A percentile compares a stretch with the other conserved stretches of the same genome.
Evolutionary conservation across 2,329 filamentous ascomycete genomes (phyloP).

Genomic region (Aspergillus sp.): DNA sequence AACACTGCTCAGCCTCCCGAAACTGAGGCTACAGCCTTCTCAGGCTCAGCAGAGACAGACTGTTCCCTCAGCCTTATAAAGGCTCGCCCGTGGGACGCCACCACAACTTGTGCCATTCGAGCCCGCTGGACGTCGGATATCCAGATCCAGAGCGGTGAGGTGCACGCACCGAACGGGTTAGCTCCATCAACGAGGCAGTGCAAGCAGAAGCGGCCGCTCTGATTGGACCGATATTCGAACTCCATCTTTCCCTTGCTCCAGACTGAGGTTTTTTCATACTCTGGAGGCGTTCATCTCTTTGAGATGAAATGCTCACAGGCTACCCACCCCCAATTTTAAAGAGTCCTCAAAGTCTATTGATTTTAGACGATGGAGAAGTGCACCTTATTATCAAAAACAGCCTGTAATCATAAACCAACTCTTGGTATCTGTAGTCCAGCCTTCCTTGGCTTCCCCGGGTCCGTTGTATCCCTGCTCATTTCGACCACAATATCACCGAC

Average conservation of each 20-base stretch:
- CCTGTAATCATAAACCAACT: background rate
- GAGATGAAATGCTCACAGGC: background rate
- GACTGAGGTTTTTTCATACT: background rate
- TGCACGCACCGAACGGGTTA: constrained; percentile 16
- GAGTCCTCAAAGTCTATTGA: background rate
- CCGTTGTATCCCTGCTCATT: background rate
- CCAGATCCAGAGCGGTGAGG: constrained; percentile 21
- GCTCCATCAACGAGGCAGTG: constrained; percentile 24
- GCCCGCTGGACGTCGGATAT: background rate
- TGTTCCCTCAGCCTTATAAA: constrained; percentile 8
- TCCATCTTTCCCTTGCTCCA: constrained; percentile 2
- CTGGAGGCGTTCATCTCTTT: background rate
- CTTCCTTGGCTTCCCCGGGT: background rate
- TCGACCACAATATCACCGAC: background rate
- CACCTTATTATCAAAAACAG: background rate
- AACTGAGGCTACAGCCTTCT: background rate
- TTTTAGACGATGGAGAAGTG: background rate
- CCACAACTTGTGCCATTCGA: constrained; percentile 1
- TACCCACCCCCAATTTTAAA: background rate
- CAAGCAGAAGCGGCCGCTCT: constrained; percentile 13
- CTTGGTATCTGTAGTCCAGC: background rate
- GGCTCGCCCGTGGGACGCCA: background rate
- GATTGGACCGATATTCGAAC: constrained; percentile 1
- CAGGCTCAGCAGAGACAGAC: background rate
- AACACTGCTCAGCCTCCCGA: background rate